phyloP scores from a whole-genome alignment of 2,329 filamentous ascomycete genomes.

The Colletotrichum shisoi region DNA sequence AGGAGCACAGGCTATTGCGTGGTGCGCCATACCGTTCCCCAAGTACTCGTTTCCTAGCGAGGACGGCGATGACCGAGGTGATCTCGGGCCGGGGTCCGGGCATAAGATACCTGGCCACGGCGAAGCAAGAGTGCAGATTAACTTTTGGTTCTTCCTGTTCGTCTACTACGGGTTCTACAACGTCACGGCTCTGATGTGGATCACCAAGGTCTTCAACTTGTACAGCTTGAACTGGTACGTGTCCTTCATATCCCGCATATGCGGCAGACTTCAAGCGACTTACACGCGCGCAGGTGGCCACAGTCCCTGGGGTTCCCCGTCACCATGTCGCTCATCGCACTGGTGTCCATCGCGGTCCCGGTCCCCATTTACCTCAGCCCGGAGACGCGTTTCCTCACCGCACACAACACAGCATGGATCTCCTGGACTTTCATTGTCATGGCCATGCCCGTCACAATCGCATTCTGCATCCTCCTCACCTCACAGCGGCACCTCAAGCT shows the following conservation, averaged over 20 bases:
- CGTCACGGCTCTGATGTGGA: constrained; percentile 72
- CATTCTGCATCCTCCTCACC: constrained; percentile 68
- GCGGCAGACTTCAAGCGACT: not conserved
- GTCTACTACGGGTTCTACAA: constrained; percentile 76
- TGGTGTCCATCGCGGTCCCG: constrained; percentile 66
- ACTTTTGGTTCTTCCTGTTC: constrained; percentile 76
- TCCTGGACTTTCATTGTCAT: constrained; percentile 75
- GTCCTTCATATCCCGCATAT: not conserved
- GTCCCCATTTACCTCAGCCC: constrained; percentile 67
- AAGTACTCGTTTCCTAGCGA: constrained; percentile 64
- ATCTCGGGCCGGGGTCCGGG: constrained; percentile 43
- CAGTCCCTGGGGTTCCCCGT: constrained; percentile 68
- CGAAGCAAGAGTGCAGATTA: constrained; percentile 68
- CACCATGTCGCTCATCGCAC: constrained; percentile 68
- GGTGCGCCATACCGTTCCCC: constrained; percentile 72
- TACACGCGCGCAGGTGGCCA: constrained; percentile 60
- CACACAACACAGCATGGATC: constrained; percentile 73
- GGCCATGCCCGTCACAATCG: constrained; percentile 72
- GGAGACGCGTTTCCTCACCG: constrained; percentile 61
- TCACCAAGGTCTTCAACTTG: constrained; percentile 75
- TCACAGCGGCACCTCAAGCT: constrained; percentile 70
- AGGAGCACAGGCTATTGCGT: constrained; percentile 61
- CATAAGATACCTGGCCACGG: constrained; percentile 68
- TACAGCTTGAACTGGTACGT: constrained; percentile 71
- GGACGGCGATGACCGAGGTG: constrained; percentile 49